Base-by-base conservation (phyloP, 345 rosid genomes). In the Gossypium raimondii region DNA sequence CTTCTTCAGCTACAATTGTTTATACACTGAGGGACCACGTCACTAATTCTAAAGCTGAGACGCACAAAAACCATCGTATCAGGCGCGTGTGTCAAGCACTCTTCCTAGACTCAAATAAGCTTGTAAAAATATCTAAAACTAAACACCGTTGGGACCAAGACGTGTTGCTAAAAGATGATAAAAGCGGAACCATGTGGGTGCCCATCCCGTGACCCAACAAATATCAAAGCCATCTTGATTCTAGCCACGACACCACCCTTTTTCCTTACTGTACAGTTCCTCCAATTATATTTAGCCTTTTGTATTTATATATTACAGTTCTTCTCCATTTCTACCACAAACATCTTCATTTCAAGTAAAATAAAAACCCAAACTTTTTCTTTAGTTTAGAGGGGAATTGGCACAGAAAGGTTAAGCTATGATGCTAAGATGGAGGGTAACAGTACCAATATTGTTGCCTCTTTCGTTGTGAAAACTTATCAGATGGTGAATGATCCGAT, bases 401-500 rank as follows among this genome's bases (percentile, higher is more conserved):
- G 50, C 3, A 27, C 4, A 12, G 43, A 60, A 65, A 44, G 57
- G 25, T 11, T 10, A 34, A 34, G 41, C 11, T 18, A 38, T n/a
- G 1, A 53, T 53, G 41, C 34, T 18, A 2, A 20, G 63, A 63
- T 83, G 94, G 92, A 87, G 72, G 69, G 70, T 2, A 16, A 3
- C 14, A 45, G 12, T 17, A 56, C 3, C 17, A 75, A 72, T 60
- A 79, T 81, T 77, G 73, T 86, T 79, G 83, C 99, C 57, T 98
- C 99, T 67, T 95, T 95, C 79, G 81, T 93, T 52, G 52, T 81
- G 85, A 93, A 95, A 81, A 90, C 97, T n/a, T 95, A 89, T 75
- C 91, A 90, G 77, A 91, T 95, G 98, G 97, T 95, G 61, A 92
- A 79, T 74, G 99, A 95, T 82, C 91, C 89, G 14, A 75, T 86